Base-by-base conservation (phyloP, 73 alveolate species). In the Effrenium voratum region DNA sequence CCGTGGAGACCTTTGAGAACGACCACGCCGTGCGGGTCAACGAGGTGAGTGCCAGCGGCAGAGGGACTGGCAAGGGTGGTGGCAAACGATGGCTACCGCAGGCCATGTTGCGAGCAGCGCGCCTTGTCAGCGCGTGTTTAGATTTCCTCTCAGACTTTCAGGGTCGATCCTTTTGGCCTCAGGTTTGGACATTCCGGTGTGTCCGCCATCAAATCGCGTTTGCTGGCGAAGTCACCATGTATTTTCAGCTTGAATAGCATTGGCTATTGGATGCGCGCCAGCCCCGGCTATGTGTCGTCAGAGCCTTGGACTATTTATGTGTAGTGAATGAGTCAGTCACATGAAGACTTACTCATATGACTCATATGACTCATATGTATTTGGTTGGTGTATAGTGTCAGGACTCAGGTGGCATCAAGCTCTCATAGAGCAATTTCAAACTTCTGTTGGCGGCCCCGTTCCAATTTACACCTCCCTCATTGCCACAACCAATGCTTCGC, bases 231-330 rank as follows among this genome's bases (percentile, higher is more conserved):
- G 59, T 5, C 86, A 2, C 86, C 86, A 12, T 43, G 86, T 16
- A 59, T 59, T 40, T 76, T 76, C 59, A 40, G 60, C 15, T n/a
- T 76, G 36, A 76, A 76, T n/a, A 76, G 86, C 86, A 41, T 76
- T 5, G 86, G 60, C 2, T 76, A 76, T 41, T 76, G 86, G 86
- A 76, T 76, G 86, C 30, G 43, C 15, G 59, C 52, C 2, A 40
- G 60, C 38, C 86, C n/a, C 22, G 86, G 86, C 6, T 59, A 76
- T 12, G 40, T 76, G 3, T 6, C 82, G 38, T 12, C 50, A 3
- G 82, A 6, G 28, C 8, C 49, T 72, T 34, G 82, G 68, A 12
- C 68, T 15, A 22, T 55, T 55, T 55, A 22, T 15, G 22, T 15
- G 12, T 55, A 22, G 30, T 15, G 22, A 12, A 55, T 55, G 30